Evolutionary conservation across 2,329 filamentous ascomycete species (phyloP).

Genomic region (Xylaria multiplex): DNA sequence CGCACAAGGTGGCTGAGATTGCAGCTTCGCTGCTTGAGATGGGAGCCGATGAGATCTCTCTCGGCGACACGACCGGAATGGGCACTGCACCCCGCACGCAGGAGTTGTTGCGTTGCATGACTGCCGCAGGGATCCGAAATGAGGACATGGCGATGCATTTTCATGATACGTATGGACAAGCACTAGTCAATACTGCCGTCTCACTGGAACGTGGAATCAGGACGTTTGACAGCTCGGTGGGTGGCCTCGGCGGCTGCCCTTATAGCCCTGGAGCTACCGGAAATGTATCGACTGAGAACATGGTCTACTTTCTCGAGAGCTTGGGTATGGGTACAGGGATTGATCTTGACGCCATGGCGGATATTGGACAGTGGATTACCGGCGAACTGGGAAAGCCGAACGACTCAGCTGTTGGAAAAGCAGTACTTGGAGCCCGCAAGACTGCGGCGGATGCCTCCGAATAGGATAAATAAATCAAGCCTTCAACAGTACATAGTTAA

Average conservation of each 20-base stretch:
- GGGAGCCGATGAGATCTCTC: slow-evolving; percentile 89
- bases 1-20: slow-evolving; percentile 71
- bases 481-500: slow-evolving; percentile 10
- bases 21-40: slow-evolving; percentile 79
- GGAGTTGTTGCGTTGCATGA: slow-evolving; percentile 60
- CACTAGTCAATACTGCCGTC: slow-evolving; percentile 71
- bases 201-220: slow-evolving; percentile 71
- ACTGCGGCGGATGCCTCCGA: slow-evolving; percentile 20
- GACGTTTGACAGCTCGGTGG: slow-evolving; percentile 74
- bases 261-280: slow-evolving; percentile 75
- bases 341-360: slow-evolving; percentile 62
- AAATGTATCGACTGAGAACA: slow-evolving; percentile 62
- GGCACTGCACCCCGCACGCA: slow-evolving; percentile 65
- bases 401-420: slow-evolving; percentile 50
- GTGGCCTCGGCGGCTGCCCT: slow-evolving; percentile 74
- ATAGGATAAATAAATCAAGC: neutral
- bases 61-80: slow-evolving; percentile 92
- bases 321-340: slow-evolving; percentile 69
- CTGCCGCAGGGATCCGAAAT: slow-evolving; percentile 62
- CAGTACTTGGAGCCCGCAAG: slow-evolving; percentile 47
- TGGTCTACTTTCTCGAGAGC: slow-evolving; percentile 61
- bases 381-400: slow-evolving; percentile 58
- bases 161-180: slow-evolving; percentile 77
- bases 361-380: slow-evolving; percentile 69
- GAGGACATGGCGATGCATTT: slow-evolving; percentile 73